Percentiles rank a stretch among this genome's conserved stretches.
Evolutionary conservation across 768 basidiomycete species (phyloP).

Genomic region (Mycena vulgaris): DNA sequence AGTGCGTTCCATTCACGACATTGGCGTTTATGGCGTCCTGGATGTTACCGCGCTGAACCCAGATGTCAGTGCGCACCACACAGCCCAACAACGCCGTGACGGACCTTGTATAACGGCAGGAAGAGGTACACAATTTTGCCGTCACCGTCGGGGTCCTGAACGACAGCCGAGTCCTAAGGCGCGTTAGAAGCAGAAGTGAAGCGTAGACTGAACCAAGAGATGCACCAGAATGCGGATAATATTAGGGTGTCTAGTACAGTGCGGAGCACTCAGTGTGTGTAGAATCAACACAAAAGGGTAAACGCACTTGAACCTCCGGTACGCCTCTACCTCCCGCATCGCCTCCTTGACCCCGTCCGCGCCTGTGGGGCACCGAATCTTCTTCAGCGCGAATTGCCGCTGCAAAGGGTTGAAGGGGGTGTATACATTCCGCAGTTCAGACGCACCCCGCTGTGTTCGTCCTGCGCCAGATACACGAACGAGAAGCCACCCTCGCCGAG

Average conservation of each 20-base stretch:
- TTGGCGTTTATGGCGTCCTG: conserved; percentile 95
- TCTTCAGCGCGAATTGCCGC: conserved; percentile 97
- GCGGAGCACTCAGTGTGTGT: conserved; percentile 1
- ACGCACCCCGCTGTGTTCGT: conserved; percentile 87
- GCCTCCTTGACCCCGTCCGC: conserved; percentile 91
- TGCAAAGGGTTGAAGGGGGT: conserved; percentile 47
- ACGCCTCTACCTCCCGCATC: conserved; percentile 93
- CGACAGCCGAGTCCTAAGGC: conserved; percentile 89
- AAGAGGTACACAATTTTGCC: conserved; percentile 98
- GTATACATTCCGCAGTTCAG: conserved; percentile 14
- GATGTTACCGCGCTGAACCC: conserved; percentile 84
- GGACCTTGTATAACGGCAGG: conserved; percentile 91
- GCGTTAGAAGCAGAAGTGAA: conserved; percentile 36
- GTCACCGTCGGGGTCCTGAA: conserved; percentile 94
- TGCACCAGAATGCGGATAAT: conserved; percentile 93
- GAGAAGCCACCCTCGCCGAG: conserved; percentile 98
- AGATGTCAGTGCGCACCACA: conserved; percentile 18
- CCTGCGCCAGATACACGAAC: conserved; percentile 91
- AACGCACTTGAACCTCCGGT: conserved; percentile 91
- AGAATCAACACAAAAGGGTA: not conserved
- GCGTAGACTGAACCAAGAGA: conserved; percentile 8
- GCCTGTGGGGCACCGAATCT: conserved; percentile 94
- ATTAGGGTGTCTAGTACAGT: conserved; percentile 83
- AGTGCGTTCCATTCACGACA: conserved; percentile 84
- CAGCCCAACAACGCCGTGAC: conserved; percentile 30